Evolutionary conservation across 129 eudicot genomes (phyloP).

Genomic region (Escallonia herrerae): DNA sequence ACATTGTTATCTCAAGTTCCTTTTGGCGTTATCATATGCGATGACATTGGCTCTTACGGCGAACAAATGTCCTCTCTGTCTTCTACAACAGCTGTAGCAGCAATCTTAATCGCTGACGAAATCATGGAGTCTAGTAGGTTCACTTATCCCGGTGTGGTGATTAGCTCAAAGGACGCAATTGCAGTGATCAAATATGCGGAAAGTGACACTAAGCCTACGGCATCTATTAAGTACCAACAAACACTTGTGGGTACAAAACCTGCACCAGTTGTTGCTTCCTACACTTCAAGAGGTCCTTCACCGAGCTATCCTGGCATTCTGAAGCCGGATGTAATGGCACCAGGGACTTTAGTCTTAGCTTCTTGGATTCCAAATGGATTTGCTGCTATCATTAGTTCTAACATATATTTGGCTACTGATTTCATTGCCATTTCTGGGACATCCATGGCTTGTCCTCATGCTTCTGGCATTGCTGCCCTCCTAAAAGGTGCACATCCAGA

Average conservation of each 20-base stretch:
- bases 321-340: constrained; percentile 42
- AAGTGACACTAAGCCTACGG: constrained; percentile 7
- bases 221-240: constrained; percentile 31
- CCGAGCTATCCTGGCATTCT: constrained; percentile 24
- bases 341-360: constrained; percentile 29
- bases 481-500: constrained; percentile 28
- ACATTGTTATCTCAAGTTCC: not conserved
- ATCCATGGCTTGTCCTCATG: constrained; percentile 35
- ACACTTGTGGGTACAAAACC: constrained; percentile 27
- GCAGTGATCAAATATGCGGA: constrained; percentile 19
- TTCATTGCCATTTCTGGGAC: constrained; percentile 20
- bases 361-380: constrained; percentile 10
- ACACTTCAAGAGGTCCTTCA: constrained; percentile 41
- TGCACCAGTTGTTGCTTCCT: constrained; percentile 30
- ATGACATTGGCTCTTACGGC: not conserved
- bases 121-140: not conserved
- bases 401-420: constrained; percentile 4
- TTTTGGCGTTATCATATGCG: constrained; percentile 23
- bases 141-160: constrained; percentile 22
- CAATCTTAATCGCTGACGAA: constrained; percentile 26
- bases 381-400: not conserved
- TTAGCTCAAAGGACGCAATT: constrained; percentile 17
- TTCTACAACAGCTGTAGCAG: constrained; percentile 16
- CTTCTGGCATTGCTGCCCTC: constrained; percentile 25
- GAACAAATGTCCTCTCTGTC: constrained; percentile 4